A percentile compares a stretch with the other conserved stretches of the same genome.
phyloP scores from a whole-genome alignment of 179 eudicot species.

The Gypsophila paniculata region DNA sequence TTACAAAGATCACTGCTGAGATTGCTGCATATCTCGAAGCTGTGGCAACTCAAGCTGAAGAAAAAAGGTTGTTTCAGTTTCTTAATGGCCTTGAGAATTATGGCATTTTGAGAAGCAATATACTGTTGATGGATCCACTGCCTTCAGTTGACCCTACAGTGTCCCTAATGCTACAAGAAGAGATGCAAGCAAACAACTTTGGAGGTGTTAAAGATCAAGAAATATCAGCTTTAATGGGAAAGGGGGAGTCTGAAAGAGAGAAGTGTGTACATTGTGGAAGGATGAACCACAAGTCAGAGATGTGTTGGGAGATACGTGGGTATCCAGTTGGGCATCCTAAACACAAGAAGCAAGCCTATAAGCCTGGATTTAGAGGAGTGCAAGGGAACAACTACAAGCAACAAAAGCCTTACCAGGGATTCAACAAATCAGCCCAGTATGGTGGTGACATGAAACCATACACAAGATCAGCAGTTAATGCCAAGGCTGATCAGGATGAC shows the following conservation, averaged over 20 bases:
- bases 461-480: neutral
- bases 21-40: neutral
- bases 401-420: neutral
- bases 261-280: neutral
- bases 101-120: neutral
- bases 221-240: neutral
- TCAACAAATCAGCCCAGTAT: neutral
- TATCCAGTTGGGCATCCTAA: neutral
- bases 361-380: neutral
- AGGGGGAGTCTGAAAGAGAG: neutral
- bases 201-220: neutral
- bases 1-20: conserved; percentile 2
- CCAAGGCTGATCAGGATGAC: neutral
- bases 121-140: neutral
- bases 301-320: neutral
- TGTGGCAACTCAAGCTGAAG: neutral
- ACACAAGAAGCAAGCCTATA: neutral
- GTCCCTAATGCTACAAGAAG: neutral
- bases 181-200: neutral
- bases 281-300: too few species aligned
- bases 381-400: neutral
- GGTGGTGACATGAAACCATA: neutral
- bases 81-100: neutral
- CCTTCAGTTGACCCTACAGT: neutral
- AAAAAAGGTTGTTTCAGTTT: neutral